phyloP scores from a whole-genome alignment of 768 basidiomycete genomes.

The Xerocomellus intermedius region DNA sequence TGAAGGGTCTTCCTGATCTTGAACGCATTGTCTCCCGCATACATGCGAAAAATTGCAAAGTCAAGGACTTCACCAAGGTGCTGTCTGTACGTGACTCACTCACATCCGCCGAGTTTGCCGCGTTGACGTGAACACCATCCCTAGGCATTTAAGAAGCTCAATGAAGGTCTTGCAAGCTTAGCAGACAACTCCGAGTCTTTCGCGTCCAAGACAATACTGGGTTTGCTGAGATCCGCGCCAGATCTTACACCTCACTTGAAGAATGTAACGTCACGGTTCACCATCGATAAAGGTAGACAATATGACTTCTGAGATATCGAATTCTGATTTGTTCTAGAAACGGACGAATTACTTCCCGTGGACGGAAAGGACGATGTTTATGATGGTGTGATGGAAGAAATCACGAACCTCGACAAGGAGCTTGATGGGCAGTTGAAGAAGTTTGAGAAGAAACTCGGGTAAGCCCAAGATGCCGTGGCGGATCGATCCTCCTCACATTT shows the following conservation, averaged over 20 bases:
- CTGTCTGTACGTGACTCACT: constrained; percentile 52
- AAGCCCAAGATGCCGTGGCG: constrained; percentile 6
- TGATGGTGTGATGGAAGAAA: constrained; percentile 73
- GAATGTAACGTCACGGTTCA: constrained; percentile 69
- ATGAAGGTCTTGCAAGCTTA: constrained; percentile 60
- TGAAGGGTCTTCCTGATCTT: constrained; percentile 84
- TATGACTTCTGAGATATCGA: constrained; percentile 5
- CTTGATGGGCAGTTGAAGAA: constrained; percentile 67
- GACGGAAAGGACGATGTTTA: constrained; percentile 86
- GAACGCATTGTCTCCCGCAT: constrained; percentile 94
- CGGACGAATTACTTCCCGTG: constrained; percentile 72
- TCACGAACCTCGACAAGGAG: constrained; percentile 63
- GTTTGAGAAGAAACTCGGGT: constrained; percentile 71
- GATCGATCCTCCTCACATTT: constrained; percentile 16
- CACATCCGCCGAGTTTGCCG: neutral
- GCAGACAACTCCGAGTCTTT: constrained; percentile 69
- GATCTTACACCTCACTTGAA: constrained; percentile 71
- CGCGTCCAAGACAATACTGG: constrained; percentile 70
- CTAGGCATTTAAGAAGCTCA: constrained; percentile 76
- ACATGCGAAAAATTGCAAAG: constrained; percentile 87
- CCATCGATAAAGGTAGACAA: constrained; percentile 53
- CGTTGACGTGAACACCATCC: constrained; percentile 4
- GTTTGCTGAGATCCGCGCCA: constrained; percentile 77
- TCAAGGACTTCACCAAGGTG: constrained; percentile 85
- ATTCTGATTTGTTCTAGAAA: constrained; percentile 42